Base-by-base conservation (phyloP, 2,329 filamentous ascomycete genomes). In the Botrytis elliptica region DNA sequence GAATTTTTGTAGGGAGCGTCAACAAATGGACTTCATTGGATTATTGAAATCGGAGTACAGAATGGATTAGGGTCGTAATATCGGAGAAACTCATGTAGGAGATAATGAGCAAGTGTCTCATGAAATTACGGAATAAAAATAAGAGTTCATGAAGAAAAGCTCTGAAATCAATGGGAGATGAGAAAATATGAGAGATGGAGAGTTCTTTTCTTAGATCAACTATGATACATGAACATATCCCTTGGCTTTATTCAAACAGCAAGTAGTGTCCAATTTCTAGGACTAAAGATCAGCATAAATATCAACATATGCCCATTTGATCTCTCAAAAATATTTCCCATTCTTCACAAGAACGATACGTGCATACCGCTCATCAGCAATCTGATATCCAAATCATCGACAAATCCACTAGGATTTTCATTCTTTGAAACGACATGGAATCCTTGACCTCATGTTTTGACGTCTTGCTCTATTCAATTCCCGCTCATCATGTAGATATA, bases 151-250 rank as follows among this genome's bases (percentile, higher is more conserved):
- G 2, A n/a, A n/a, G 12, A 14, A n/a, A n/a, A 55, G 49, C 49
- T 55, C 7, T 55, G 25, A n/a, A n/a, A 55, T n/a, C 25, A 55
- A 55, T 1, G 25, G 49, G 25, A 55, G 49, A 55, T 7, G 25
- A 55, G 49, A 16, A n/a, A 55, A 55, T 16, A 55, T 55, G 49
- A n/a, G 25, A n/a, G 12, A n/a, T 16, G 25, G 14, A 16, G 25
- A 14, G 25, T 55, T 55, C 49, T 55, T 55, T 55, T 83, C 40
- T 25, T 70, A 22, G 29, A 70, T 42, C 67, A 70, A 60, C 38
- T 70, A 70, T 46, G n/a, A 70, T 60, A 70, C 38, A 36, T 25
- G 29, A 36, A 36, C 29, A 66, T 38, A 18, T 22, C n/a, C 2
- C 67, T 29, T 46, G 14, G 12, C 25, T n/a, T 25, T 29, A 22